Conservation (phyloP, 2,329 filamentous ascomycete genomes). For the Monilinia fructicola region DNA sequence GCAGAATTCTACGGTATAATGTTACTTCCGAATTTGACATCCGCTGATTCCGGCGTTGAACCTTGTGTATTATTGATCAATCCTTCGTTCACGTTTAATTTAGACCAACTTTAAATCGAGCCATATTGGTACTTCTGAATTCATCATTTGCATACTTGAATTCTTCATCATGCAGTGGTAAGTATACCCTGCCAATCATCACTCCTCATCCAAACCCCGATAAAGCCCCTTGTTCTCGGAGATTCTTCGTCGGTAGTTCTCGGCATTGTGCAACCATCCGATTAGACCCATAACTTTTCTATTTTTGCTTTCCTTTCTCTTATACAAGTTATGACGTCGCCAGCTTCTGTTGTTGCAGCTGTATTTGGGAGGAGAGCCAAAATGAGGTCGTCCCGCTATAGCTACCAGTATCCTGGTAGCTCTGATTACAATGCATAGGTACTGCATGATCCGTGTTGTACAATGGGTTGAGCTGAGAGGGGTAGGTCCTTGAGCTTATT, state of each 20-base stretch:
- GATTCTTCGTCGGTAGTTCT: neutral
- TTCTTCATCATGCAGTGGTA: neutral
- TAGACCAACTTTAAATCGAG: neutral
- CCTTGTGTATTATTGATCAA: neutral
- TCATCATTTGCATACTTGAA: neutral
- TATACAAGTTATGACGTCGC: slow-evolving; percentile 3
- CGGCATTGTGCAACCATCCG: neutral
- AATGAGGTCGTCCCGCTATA: neutral
- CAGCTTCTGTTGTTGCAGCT: neutral
- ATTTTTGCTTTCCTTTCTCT: neutral
- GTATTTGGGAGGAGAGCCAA: neutral
- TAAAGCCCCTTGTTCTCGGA: slow-evolving; percentile 4
- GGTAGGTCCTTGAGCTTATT: neutral
- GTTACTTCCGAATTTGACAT: neutral
- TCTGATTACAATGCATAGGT: slow-evolving; percentile 16
- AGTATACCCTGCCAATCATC: neutral
- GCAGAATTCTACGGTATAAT: neutral
- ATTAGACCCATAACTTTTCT: neutral
- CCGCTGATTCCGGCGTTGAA: neutral
- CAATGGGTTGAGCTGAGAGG: neutral
- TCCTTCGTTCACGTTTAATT: neutral
- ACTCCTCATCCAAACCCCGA: neutral
- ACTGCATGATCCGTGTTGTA: neutral
- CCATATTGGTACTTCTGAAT: neutral
- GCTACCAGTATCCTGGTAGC: neutral